Evolutionary conservation across 2,329 filamentous ascomycete genomes (phyloP).

Genomic region (Polychaeton citri): DNA sequence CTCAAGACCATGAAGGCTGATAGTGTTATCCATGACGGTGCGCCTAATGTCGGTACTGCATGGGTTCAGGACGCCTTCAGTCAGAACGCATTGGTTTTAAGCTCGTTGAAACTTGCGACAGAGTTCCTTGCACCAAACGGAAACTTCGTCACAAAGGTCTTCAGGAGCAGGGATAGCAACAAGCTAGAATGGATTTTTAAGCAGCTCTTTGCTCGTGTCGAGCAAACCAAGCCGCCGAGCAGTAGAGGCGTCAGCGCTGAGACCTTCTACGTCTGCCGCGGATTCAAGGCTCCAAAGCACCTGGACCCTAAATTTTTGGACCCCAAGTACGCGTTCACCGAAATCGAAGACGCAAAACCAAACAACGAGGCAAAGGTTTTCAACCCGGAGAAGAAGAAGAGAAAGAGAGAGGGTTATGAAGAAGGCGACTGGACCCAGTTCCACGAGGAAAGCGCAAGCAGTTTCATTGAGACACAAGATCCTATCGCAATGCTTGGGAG

Average conservation of each 20-base stretch:
- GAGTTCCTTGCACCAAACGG: slow-evolving; percentile 85
- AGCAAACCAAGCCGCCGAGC: slow-evolving; percentile 93
- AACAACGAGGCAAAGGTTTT: slow-evolving; percentile 98
- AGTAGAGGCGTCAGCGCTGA: slow-evolving; percentile 94
- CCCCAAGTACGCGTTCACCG: slow-evolving; percentile 78
- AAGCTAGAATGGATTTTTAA: slow-evolving; percentile 94
- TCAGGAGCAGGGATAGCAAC: slow-evolving; percentile 95
- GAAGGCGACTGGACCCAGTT: slow-evolving; percentile 89
- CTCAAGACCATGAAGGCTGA: slow-evolving; percentile 95
- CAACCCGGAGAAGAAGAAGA: slow-evolving; percentile 93
- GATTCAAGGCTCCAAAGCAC: slow-evolving; percentile 87
- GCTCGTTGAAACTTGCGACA: slow-evolving; percentile 83
- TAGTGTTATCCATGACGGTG: slow-evolving; percentile 89
- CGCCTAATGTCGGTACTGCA: slow-evolving; percentile 92
- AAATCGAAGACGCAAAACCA: slow-evolving; percentile 68
- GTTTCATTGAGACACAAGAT: slow-evolving; percentile 88
- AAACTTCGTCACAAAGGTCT: slow-evolving; percentile 94
- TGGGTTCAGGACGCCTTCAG: slow-evolving; percentile 99
- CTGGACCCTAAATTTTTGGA: slow-evolving; percentile 90
- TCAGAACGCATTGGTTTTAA: slow-evolving; percentile 82
- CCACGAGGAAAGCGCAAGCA: slow-evolving; percentile 75
- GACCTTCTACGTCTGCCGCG: slow-evolving; percentile 94
- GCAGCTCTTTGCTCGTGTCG: slow-evolving; percentile 86
- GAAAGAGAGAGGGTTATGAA: slow-evolving; percentile 94
- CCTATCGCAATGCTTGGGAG: slow-evolving; percentile 83